phyloP scores from a whole-genome alignment of 768 basidiomycete genomes.

The Phlegmacium glaucopus region DNA sequence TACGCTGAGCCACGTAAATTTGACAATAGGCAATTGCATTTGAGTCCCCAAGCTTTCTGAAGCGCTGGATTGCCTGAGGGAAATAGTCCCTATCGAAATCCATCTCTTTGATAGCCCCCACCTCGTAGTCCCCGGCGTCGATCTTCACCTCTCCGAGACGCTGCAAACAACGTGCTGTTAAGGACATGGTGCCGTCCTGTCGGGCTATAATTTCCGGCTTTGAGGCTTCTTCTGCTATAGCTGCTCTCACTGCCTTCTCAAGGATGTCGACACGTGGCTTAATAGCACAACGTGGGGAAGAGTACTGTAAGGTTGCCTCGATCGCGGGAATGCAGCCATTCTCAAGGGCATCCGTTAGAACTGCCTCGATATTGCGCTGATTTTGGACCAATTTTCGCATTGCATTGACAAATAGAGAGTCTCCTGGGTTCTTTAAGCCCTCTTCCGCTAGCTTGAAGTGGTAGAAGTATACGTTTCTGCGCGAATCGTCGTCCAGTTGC shows the following conservation, averaged over 20 bases:
- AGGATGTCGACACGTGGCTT: conserved; percentile 4
- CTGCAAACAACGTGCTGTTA: conserved; percentile 9
- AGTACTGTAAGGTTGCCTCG: conserved; percentile 9
- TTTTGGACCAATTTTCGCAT: conserved; percentile 1
- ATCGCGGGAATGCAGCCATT: conserved; percentile 6
- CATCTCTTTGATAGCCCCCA: no score
- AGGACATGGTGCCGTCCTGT: not conserved
- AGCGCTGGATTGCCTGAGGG: conserved; percentile 3
- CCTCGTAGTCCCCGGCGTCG: conserved; percentile 5
- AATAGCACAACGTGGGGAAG: conserved; percentile 4
- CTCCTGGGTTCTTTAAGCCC: conserved; percentile 2
- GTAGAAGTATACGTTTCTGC: conserved; percentile 7
- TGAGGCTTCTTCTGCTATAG: not conserved
- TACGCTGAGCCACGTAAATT: conserved; percentile 3
- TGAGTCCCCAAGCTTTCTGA: conserved; percentile 6
- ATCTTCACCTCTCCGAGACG: conserved; percentile 8
- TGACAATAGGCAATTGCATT: conserved; percentile 6
- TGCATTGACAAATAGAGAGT: not conserved
- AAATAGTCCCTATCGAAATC: not conserved
- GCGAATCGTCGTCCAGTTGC: conserved; percentile 6
- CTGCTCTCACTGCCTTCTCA: conserved; percentile 5
- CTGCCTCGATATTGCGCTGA: conserved; percentile 6
- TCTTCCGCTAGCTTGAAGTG: conserved; percentile 8
- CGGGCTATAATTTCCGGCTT: not conserved
- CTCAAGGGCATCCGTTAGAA: conserved; percentile 6